Conservation (phyloP, 1,284 basidiomycete species). For the Tylopilus sp. region DNA sequence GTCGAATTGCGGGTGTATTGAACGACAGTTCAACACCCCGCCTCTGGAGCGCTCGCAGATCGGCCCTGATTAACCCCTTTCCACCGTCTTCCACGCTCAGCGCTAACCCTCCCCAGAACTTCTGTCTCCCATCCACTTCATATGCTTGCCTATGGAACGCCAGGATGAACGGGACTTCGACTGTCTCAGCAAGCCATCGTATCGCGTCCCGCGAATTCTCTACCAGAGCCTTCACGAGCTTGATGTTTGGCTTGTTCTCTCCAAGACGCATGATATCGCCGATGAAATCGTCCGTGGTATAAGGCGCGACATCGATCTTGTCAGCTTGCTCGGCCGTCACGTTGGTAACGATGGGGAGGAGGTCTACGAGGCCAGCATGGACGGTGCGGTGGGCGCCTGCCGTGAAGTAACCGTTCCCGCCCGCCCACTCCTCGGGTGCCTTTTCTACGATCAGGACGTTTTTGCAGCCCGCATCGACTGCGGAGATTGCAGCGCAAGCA, state of each 20-base stretch:
- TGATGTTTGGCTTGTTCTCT: conserved; percentile 46
- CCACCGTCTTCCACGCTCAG: conserved; percentile 60
- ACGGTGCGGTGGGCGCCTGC: conserved; percentile 64
- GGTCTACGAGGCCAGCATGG: conserved; percentile 56
- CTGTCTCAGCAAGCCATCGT: conserved; percentile 52
- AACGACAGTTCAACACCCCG: conserved; percentile 58
- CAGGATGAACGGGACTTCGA: conserved; percentile 55
- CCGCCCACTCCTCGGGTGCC: conserved; percentile 60
- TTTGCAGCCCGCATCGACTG: conserved; percentile 55
- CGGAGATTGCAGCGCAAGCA: conserved; percentile 61
- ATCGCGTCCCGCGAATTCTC: conserved; percentile 53
- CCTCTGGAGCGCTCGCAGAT: conserved; percentile 48
- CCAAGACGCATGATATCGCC: conserved; percentile 61
- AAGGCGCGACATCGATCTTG: conserved; percentile 58
- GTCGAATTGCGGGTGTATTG: conserved; percentile 46
- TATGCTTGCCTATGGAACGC: conserved; percentile 69
- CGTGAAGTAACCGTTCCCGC: conserved; percentile 72
- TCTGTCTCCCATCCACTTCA: conserved; percentile 56
- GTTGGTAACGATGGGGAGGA: conserved; percentile 54
- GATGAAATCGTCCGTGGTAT: conserved; percentile 53
- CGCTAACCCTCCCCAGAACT: conserved; percentile 69
- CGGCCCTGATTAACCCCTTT: conserved; percentile 63
- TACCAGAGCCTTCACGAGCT: conserved; percentile 54
- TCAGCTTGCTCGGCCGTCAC: conserved; percentile 43
- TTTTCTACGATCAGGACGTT: conserved; percentile 66